These are phyloP conservation scores for Astrothelium subdiscretum DNA, from an alignment of 495 filamentous ascomycete genomes.

Conservation along the genomic window DNA sequence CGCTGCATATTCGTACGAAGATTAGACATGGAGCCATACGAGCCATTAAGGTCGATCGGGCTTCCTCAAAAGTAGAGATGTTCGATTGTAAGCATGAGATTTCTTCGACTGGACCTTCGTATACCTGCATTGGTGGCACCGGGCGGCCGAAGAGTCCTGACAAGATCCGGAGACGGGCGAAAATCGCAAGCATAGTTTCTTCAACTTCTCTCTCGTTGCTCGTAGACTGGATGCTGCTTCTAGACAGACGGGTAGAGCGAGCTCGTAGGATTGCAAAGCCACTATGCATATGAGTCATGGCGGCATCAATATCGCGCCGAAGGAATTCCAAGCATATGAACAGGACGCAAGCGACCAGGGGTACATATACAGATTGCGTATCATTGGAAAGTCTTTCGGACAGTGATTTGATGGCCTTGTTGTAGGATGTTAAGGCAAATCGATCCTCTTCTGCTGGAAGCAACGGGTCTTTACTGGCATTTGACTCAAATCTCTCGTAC, in stretches of 20 bases:
- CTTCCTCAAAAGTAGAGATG: background rate
- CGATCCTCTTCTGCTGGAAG: background rate
- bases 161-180: slow-evolving; percentile 11
- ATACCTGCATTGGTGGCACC: background rate
- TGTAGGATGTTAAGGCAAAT: slow-evolving; percentile 12
- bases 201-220: background rate
- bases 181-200: slow-evolving; percentile 12
- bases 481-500: background rate
- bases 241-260: background rate
- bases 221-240: background rate
- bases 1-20: background rate
- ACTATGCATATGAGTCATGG: slow-evolving; percentile 3
- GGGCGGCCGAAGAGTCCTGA: slow-evolving; percentile 10
- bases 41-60: background rate
- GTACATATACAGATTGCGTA: background rate
- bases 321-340: slow-evolving; percentile 7
- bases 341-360: slow-evolving; percentile 1
- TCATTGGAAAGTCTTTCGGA: slow-evolving; percentile 2
- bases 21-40: slow-evolving; percentile 1
- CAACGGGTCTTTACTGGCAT: background rate
- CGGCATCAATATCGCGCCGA: background rate
- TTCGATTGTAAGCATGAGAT: background rate
- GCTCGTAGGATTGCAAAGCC: slow-evolving; percentile 4
- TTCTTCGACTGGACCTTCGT: background rate
- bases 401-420: slow-evolving; percentile 9